A percentile compares a stretch with the other conserved stretches of the same genome.
Evolutionary conservation across 257 asterid species (phyloP).

Genomic region (Solanum commersonii): DNA sequence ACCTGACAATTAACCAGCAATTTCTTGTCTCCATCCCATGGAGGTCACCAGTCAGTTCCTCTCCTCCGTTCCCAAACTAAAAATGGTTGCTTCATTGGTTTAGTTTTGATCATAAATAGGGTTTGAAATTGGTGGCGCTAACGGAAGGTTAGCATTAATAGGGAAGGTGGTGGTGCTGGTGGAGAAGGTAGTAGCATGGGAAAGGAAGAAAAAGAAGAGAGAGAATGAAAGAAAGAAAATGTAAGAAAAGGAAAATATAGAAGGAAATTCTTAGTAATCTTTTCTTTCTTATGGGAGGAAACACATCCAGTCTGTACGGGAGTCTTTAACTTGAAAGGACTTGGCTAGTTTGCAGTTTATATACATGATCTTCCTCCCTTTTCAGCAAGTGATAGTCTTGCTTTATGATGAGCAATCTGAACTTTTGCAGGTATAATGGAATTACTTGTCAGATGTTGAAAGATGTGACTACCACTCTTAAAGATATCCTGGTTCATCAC

Average conservation of each 20-base stretch:
- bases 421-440: slow-evolving; percentile 78
- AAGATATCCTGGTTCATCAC: slow-evolving; percentile 72
- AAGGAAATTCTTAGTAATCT: not conserved
- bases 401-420: not conserved
- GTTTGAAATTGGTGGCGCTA: not conserved
- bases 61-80: not conserved
- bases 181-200: not conserved
- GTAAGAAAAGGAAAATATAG: not conserved
- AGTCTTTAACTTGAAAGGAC: not conserved
- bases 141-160: not conserved
- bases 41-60: not conserved
- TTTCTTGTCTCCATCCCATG: not conserved
- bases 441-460: slow-evolving; percentile 65
- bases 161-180: not conserved
- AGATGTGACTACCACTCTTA: slow-evolving; percentile 66
- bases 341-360: not conserved
- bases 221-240: not conserved
- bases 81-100: not conserved
- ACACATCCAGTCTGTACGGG: not conserved
- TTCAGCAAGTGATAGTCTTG: not conserved
- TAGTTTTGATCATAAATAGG: not conserved
- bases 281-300: not conserved
- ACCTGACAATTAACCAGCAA: not conserved
- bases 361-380: not conserved
- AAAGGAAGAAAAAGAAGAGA: not conserved